A percentile compares a stretch with the other conserved stretches of the same genome.
These are phyloP conservation scores for Globisporangium spinosum DNA, from an alignment of 352 stramenopile genomes.

Conservation along the genomic window DNA sequence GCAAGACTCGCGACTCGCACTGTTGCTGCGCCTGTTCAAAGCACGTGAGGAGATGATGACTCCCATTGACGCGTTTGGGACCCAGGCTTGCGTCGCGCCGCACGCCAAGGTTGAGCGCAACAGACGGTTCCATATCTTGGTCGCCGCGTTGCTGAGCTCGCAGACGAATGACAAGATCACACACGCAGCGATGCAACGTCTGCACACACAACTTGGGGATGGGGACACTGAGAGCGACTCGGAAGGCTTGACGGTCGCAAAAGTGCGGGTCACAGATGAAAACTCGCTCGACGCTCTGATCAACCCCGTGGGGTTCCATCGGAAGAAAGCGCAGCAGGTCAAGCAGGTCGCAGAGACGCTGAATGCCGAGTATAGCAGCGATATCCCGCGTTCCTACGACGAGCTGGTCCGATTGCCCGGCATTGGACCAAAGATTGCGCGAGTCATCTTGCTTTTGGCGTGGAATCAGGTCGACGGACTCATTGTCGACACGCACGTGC, in stretches of 20 bases:
- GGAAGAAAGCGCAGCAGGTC: constrained; percentile 65
- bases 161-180: constrained; percentile 74
- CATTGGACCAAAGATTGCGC: constrained; percentile 72
- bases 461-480: constrained; percentile 64
- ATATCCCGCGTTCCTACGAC: constrained; percentile 46
- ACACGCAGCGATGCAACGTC: constrained; percentile 61
- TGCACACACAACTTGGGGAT: constrained; percentile 29
- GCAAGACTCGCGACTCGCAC: constrained; percentile 26
- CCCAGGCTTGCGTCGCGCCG: constrained; percentile 50
- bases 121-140: constrained; percentile 60
- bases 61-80: constrained; percentile 66
- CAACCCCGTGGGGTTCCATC: constrained; percentile 71
- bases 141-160: constrained; percentile 62
- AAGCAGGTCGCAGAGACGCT: constrained; percentile 47
- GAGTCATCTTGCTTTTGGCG: constrained; percentile 56
- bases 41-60: constrained; percentile 33
- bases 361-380: constrained; percentile 27
- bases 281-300: constrained; percentile 44
- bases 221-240: constrained; percentile 1
- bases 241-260: constrained; percentile 49
- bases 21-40: constrained; percentile 38
- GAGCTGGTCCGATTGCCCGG: constrained; percentile 52
- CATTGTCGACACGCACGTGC: constrained; percentile 79
- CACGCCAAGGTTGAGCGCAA: neutral
- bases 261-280: constrained; percentile 29